Evolutionary conservation across 2,329 filamentous ascomycete species (phyloP).

Genomic region (Neoarthrinium moseri): DNA sequence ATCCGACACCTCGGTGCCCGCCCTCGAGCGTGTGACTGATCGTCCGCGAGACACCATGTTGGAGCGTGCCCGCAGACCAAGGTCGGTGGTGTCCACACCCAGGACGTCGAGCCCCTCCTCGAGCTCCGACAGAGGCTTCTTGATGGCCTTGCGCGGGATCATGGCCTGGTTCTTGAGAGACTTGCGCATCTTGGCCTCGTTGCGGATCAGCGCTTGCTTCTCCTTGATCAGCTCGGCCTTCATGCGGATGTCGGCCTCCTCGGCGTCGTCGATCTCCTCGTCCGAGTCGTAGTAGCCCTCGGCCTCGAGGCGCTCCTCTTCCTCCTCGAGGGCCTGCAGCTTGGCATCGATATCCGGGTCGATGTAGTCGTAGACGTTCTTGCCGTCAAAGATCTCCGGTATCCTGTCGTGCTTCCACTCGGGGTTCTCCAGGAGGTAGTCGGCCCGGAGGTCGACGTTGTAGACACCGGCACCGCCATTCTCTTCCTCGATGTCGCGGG

Average conservation of each 20-base stretch:
- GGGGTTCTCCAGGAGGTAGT: conserved; percentile 82
- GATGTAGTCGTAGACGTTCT: conserved; percentile 96
- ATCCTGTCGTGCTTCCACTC: conserved; percentile 98
- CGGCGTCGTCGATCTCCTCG: conserved; percentile 77
- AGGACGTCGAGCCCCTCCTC: conserved; percentile 81
- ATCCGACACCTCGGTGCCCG: conserved; percentile 63
- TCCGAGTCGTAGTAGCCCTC: conserved; percentile 94
- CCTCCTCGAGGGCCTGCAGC: conserved; percentile 86
- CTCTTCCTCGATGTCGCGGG: conserved; percentile 85
- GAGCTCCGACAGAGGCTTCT: conserved; percentile 84
- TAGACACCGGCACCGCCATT: conserved; percentile 94
- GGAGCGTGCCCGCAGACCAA: conserved; percentile 70
- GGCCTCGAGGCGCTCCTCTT: conserved; percentile 88
- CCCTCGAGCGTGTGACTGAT: conserved; percentile 61
- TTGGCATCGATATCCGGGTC: conserved; percentile 96
- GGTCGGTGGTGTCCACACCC: conserved; percentile 77
- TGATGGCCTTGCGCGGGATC: conserved; percentile 79
- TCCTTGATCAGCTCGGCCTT: conserved; percentile 96
- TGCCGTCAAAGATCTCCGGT: conserved; percentile 89
- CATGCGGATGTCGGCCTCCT: conserved; percentile 81
- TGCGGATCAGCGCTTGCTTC: conserved; percentile 88
- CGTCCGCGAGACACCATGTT: conserved; percentile 70
- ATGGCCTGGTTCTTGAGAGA: conserved; percentile 94
- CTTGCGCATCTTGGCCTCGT: conserved; percentile 94
- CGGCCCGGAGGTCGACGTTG: conserved; percentile 87